phyloP scores from a whole-genome alignment of 139 green algal genomes.

The Chlamydomonas incerta region DNA sequence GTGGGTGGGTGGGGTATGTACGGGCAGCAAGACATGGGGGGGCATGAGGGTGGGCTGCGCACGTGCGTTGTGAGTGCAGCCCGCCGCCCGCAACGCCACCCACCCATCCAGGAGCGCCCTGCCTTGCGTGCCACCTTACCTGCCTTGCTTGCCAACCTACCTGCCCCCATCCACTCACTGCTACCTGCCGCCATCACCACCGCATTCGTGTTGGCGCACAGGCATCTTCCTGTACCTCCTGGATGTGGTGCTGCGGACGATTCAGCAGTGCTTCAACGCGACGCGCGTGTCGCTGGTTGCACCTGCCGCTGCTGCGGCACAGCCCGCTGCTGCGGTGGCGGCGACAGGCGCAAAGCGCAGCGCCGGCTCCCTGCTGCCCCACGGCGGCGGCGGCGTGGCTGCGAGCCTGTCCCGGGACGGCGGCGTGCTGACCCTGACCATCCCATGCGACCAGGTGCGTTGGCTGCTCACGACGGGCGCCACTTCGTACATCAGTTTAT shows the following conservation, averaged over 20 bases:
- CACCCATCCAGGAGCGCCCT: too few species aligned
- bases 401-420: background rate
- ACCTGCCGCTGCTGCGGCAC: too few species aligned
- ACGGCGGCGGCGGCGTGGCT: background rate
- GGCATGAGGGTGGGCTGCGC: too few species aligned
- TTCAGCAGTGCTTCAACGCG: conserved; percentile 39
- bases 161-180: background rate
- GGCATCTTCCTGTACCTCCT: conserved; percentile 33
- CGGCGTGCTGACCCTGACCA: background rate
- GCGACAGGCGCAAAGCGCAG: background rate
- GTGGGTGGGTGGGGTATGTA: background rate
- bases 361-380: background rate
- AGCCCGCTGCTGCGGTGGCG: too few species aligned
- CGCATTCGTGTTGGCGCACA: background rate
- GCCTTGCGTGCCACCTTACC: too few species aligned
- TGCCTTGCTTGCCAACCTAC: too few species aligned
- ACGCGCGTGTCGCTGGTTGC: background rate
- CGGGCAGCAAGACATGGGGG: too few species aligned
- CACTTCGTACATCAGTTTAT: too few species aligned
- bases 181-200: background rate
- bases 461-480: too few species aligned
- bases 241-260: conserved; percentile 15
- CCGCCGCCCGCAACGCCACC: too few species aligned
- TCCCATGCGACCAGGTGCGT: conserved; percentile 6
- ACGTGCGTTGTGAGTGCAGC: too few species aligned